Base-by-base conservation (phyloP, 2,329 filamentous ascomycete species). In the Zalaria obscura region DNA sequence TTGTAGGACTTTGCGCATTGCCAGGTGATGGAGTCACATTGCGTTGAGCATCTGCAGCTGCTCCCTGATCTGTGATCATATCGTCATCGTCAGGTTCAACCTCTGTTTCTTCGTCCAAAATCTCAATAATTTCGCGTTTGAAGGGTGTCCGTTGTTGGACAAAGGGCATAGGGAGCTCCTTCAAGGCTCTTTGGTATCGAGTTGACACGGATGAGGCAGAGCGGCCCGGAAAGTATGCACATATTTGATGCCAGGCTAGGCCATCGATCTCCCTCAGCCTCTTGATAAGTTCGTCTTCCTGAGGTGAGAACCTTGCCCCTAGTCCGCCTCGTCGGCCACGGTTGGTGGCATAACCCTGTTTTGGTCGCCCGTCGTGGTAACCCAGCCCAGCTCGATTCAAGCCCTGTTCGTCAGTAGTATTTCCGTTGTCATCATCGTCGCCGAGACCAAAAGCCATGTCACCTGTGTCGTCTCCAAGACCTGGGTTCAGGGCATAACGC, bases 221-320 rank as follows among this genome's bases (percentile, higher is more conserved):
- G 3, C 66, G 53, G 7, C 50, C 45, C 1, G 57, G 52, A 38
- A 64, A 61, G 27, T 60, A 50, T 4, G 44, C 32, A 0, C 52
- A 50, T 5, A 68, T 64, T 1, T 58, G 48, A 2, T 48, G 41
- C 63, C 64, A 68, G 5, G 45, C 44, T 3, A 55, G 44, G 5
- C 50, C 48, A 31, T 63, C 58, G 0, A 61, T 59, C 40, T 66
- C 63, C 38, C 61, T 67, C 4, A 68, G 40, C 31, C 59, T 59
- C 4, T 63, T 58, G 0, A 69, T 48, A 5, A 62, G 46, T 2
- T 40, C 40, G 28, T 57, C 51, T 38, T 62, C 58, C 29, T 58
- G 52, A 4, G 35, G 31, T 3, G 49, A 50, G 31, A 55, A 61
- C 10, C 29, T 29, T 7, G n/a, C 29, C 29, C 29, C n/a, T n/a